Conservation (phyloP, 2,329 filamentous ascomycete species). For the Talaromyces sp. region DNA sequence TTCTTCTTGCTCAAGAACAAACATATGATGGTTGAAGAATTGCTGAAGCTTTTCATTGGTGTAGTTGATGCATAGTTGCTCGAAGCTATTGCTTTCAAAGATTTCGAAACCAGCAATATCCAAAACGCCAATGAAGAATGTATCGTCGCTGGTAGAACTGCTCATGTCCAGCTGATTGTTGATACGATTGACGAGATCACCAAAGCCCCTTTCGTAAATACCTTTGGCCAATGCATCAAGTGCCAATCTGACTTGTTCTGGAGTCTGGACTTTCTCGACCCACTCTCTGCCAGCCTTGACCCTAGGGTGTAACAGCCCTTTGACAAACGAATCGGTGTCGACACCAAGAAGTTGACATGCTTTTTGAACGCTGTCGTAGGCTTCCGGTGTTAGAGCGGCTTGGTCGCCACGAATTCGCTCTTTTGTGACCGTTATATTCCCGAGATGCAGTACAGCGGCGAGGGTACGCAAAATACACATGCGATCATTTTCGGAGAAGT, state of each 20-base stretch:
- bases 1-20: slow-evolving; percentile 96
- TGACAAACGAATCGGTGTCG: slow-evolving; percentile 75
- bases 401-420: slow-evolving; percentile 90
- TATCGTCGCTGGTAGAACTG: slow-evolving; percentile 77
- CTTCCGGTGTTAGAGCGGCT: slow-evolving; percentile 73
- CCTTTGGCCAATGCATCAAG: slow-evolving; percentile 92
- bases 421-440: slow-evolving; percentile 84
- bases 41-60: slow-evolving; percentile 99
- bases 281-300: slow-evolving; percentile 96
- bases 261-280: slow-evolving; percentile 98
- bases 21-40: slow-evolving; percentile 99
- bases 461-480: slow-evolving; percentile 77
- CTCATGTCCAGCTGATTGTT: slow-evolving; percentile 88
- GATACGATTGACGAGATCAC: slow-evolving; percentile 85
- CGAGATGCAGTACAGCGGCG: slow-evolving; percentile 86
- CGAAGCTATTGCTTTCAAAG: slow-evolving; percentile 96
- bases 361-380: slow-evolving; percentile 68
- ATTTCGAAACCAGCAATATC: slow-evolving; percentile 99
- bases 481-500: slow-evolving; percentile 82
- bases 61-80: slow-evolving; percentile 99
- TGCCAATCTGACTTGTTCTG: slow-evolving; percentile 86
- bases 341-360: slow-evolving; percentile 85
- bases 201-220: slow-evolving; percentile 95
- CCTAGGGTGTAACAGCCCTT: slow-evolving; percentile 82
- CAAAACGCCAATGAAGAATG: slow-evolving; percentile 92